A percentile compares a stretch with the other conserved stretches of the same genome.
Evolutionary conservation across 345 rosid genomes (phyloP).

Genomic region (Arabis hirsuta): DNA sequence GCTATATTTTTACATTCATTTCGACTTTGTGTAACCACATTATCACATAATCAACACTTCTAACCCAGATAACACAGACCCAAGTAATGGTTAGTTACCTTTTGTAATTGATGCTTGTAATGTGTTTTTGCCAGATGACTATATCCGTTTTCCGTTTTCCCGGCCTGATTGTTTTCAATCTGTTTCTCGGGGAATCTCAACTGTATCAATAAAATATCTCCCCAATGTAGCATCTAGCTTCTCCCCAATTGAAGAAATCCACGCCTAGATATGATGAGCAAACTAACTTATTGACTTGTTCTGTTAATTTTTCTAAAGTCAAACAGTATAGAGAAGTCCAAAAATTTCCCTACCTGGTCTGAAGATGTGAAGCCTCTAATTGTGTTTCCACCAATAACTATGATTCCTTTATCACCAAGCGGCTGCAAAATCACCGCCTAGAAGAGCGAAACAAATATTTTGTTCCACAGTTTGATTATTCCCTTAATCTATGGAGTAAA

Average conservation of each 20-base stretch:
- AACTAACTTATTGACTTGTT: slow-evolving; percentile 6
- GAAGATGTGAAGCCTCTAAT: slow-evolving; percentile 86
- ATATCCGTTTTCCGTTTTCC: not conserved
- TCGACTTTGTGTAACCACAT: slow-evolving; percentile 27
- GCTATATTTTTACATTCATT: slow-evolving; percentile 23
- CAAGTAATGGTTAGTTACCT: slow-evolving; percentile 16
- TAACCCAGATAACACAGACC: not conserved
- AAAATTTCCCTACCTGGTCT: slow-evolving; percentile 67
- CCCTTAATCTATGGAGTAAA: not conserved
- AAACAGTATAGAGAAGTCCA: slow-evolving; percentile 2
- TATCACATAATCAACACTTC: slow-evolving; percentile 12
- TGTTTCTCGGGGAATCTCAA: slow-evolving; percentile 6
- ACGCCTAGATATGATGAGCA: slow-evolving; percentile 55
- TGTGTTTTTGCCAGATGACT: not conserved
- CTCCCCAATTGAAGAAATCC: slow-evolving; percentile 85
- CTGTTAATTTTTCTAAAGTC: not conserved
- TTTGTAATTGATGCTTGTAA: slow-evolving; percentile 1
- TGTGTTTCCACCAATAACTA: slow-evolving; percentile 82
- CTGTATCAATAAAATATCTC: slow-evolving; percentile 43
- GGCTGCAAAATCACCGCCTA: slow-evolving; percentile 97
- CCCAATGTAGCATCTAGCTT: slow-evolving; percentile 76
- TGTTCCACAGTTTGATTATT: not conserved
- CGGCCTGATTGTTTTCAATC: slow-evolving; percentile 13
- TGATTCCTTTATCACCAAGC: slow-evolving; percentile 78
- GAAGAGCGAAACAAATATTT: slow-evolving; percentile 12